Evolutionary conservation across 352 stramenopile genomes (phyloP), one percentile per base, ranked within the genome.

Genomic region (Phytophthora lateralis): DNA sequence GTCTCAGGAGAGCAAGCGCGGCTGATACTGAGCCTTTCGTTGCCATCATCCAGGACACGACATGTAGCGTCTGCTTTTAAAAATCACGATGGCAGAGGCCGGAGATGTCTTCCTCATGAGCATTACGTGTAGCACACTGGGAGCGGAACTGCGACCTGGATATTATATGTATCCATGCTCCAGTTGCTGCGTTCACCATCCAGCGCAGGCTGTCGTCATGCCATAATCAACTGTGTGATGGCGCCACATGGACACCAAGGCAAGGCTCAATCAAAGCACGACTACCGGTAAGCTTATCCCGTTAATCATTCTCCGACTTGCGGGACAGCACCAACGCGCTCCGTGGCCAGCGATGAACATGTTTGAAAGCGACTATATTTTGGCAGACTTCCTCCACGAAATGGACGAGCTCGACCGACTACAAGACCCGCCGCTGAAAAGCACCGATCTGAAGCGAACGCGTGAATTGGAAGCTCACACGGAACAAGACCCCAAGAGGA

Each of bases 381-480:
- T 61, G 15, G 6, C 44, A 9, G 51, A 55, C 7, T 56, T 66
- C 50, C 37, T 66, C 4, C 21, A 35, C 11, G 59, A 61, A 27
- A 50, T 66, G 58, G 42, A 60, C n/a, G 49, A 55, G 50, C 42
- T 66, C 17, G 48, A 60, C 12, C 39, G 6, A 3, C 32, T 45
- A 17, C 39, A 44, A 37, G 20, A 18, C 11, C 3, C 12, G 9
- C 14, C 18, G n/a, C 11, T 15, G 26, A 20, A 43, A 17, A 0
- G 10, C 18, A 34, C 30, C 18, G 10, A 55, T 9, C 10, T 37
- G n/a, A 55, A 55, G 47, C 32, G 32, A n/a, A 18, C 15, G 14
- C 30, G 26, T 11, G 44, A 50, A 15, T 18, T 32, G 32, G 17
- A 32, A 26, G 17, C 9, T 6, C 17, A 50, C 26, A 29, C 12